phyloP scores from a whole-genome alignment of 2,329 filamentous ascomycete species.

The Helicocarpus griseus region DNA sequence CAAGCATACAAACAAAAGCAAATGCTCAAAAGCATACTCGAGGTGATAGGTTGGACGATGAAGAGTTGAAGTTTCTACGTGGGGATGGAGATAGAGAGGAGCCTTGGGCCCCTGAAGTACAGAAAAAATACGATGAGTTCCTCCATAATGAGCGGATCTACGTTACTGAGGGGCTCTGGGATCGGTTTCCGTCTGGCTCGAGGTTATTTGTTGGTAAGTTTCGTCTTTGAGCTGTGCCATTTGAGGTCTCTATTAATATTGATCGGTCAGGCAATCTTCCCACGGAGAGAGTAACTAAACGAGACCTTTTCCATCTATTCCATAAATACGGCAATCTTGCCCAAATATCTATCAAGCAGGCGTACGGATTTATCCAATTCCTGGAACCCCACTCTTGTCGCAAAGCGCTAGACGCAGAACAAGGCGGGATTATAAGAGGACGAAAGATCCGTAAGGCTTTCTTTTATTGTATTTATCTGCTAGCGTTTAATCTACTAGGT shows the following conservation, averaged over 20 bases:
- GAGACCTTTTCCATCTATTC: slow-evolving; percentile 87
- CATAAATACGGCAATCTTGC: slow-evolving; percentile 75
- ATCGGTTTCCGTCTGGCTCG: slow-evolving; percentile 40
- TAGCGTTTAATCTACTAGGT: neutral
- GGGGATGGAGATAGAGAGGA: slow-evolving; percentile 28
- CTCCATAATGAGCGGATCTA: slow-evolving; percentile 42
- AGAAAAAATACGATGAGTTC: slow-evolving; percentile 42
- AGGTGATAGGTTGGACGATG: neutral
- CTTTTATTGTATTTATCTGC: slow-evolving; percentile 11
- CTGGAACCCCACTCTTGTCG: slow-evolving; percentile 65
- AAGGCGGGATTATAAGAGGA: slow-evolving; percentile 74
- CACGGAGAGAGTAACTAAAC: slow-evolving; percentile 85
- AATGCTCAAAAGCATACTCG: slow-evolving; percentile 4
- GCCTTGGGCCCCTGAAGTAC: slow-evolving; percentile 40
- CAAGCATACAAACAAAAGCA: neutral
- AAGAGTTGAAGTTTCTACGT: neutral
- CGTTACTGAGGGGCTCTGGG: slow-evolving; percentile 44
- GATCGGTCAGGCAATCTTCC: slow-evolving; percentile 73
- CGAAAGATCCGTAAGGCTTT: slow-evolving; percentile 74
- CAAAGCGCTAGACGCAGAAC: slow-evolving; percentile 64
- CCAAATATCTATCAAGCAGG: slow-evolving; percentile 92
- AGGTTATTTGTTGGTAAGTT: slow-evolving; percentile 41
- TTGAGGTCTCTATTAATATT: slow-evolving; percentile 1
- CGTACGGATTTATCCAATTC: slow-evolving; percentile 95
- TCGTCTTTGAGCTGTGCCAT: neutral